phyloP scores from a whole-genome alignment of 1,284 basidiomycete species.

The Abortiporus biennis region DNA sequence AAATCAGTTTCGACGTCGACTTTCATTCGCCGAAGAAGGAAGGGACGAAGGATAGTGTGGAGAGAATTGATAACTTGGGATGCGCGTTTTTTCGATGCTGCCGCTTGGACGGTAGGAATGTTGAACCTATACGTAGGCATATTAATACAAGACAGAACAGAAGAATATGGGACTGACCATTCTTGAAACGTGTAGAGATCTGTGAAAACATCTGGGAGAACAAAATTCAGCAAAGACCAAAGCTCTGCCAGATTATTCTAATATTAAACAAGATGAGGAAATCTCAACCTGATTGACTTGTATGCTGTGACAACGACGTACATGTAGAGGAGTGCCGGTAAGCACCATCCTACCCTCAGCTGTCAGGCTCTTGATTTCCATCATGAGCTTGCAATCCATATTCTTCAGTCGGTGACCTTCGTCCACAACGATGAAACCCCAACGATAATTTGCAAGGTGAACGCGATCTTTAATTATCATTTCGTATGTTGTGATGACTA shows the following conservation, averaged over 20 bases:
- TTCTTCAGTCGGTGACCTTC: slow-evolving; percentile 96
- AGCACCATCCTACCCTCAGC: slow-evolving; percentile 88
- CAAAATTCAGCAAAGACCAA: slow-evolving; percentile 94
- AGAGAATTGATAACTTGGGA: slow-evolving; percentile 73
- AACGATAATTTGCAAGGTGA: slow-evolving; percentile 63
- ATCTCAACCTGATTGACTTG: neutral
- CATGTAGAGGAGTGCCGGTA: slow-evolving; percentile 91
- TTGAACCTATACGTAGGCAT: slow-evolving; percentile 53
- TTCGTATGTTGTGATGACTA: slow-evolving; percentile 91
- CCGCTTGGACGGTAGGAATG: slow-evolving; percentile 55
- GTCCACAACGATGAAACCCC: slow-evolving; percentile 95
- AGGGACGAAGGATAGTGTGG: slow-evolving; percentile 91
- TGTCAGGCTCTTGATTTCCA: slow-evolving; percentile 85
- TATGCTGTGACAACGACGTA: slow-evolving; percentile 30
- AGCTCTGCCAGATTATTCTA: slow-evolving; percentile 91
- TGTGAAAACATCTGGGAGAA: slow-evolving; percentile 88
- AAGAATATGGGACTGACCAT: slow-evolving; percentile 52
- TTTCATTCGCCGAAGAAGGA: slow-evolving; percentile 90
- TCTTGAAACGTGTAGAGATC: slow-evolving; percentile 89
- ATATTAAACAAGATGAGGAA: neutral
- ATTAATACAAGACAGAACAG: slow-evolving; percentile 8
- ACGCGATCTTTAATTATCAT: slow-evolving; percentile 83
- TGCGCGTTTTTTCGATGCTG: slow-evolving; percentile 54
- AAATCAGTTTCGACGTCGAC: slow-evolving; percentile 84
- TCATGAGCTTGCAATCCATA: slow-evolving; percentile 84